Evolutionary conservation across 2,329 filamentous ascomycete genomes (phyloP).

Genomic region (Aspergillus japonicus): DNA sequence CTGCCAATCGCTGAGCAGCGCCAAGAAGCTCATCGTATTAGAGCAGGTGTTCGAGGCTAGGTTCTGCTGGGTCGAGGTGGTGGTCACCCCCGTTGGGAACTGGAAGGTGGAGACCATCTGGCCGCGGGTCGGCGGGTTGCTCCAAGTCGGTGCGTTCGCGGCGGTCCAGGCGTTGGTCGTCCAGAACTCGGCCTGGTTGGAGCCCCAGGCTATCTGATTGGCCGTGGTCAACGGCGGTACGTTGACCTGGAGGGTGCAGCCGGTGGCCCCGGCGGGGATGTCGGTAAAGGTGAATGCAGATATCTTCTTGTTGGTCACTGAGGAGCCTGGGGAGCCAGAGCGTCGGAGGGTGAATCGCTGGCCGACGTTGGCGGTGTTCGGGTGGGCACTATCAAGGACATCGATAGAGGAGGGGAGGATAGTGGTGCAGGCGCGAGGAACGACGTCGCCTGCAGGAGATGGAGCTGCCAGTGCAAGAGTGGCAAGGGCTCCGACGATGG

Average conservation of each 20-base stretch:
- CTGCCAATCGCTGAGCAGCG: constrained; percentile 19
- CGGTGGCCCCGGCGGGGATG: constrained; percentile 17
- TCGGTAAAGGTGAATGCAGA: constrained; percentile 18
- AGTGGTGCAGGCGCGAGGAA: constrained; percentile 16
- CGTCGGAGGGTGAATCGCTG: constrained; percentile 15
- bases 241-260: constrained; percentile 18
- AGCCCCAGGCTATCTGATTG: constrained; percentile 15
- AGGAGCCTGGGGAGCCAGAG: not conserved
- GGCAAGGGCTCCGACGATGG: constrained; percentile 5
- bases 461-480: constrained; percentile 5
- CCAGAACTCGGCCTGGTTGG: constrained; percentile 18
- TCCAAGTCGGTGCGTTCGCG: constrained; percentile 11
- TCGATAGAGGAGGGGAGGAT: constrained; percentile 16
- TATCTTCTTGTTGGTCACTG: constrained; percentile 4
- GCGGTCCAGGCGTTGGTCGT: constrained; percentile 11
- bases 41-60: constrained; percentile 15
- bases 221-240: constrained; percentile 12
- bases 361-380: constrained; percentile 11
- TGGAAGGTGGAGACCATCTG: constrained; percentile 10
- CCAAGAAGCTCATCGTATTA: constrained; percentile 19
- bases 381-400: constrained; percentile 9
- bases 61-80: not conserved
- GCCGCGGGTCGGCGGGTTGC: constrained; percentile 1
- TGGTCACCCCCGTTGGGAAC: constrained; percentile 13
- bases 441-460: constrained; percentile 10